Evolutionary conservation across 768 basidiomycete genomes (phyloP).

Genomic region (Auriscalpium orientale): DNA sequence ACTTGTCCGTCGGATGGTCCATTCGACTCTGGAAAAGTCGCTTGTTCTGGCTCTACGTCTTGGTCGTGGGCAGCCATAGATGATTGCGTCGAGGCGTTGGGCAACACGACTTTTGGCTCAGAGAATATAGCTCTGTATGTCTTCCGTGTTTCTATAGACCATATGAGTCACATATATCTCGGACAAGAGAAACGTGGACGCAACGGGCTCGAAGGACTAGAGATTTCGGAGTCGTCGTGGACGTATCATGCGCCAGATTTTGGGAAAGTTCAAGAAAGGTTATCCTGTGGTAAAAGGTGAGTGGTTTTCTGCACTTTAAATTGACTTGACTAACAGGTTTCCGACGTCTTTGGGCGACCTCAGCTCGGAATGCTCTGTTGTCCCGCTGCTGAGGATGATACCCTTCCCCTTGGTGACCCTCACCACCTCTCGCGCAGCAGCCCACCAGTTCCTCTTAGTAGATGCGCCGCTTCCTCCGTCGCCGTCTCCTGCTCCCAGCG

Average conservation of each 20-base stretch:
- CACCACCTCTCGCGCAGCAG: slow-evolving; percentile 63
- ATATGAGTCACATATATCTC: not conserved
- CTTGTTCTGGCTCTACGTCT: not conserved
- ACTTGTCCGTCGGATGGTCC: not conserved
- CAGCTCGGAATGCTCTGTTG: slow-evolving; percentile 49
- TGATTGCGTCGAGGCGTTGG: slow-evolving; percentile 16
- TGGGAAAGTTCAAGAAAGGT: slow-evolving; percentile 61
- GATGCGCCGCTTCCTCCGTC: slow-evolving; percentile 44
- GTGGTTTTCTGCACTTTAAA: not conserved
- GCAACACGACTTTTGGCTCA: slow-evolving; percentile 61
- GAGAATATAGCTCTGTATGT: slow-evolving; percentile 77
- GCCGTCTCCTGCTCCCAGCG: slow-evolving; percentile 55
- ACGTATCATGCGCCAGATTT: slow-evolving; percentile 57
- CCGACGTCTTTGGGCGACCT: slow-evolving; percentile 66
- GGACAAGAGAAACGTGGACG: not conserved
- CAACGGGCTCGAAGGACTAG: slow-evolving; percentile 67
- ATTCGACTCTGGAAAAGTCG: not conserved
- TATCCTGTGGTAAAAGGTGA: slow-evolving; percentile 34
- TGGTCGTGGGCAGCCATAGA: not conserved
- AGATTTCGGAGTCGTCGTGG: slow-evolving; percentile 55
- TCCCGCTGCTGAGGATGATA: slow-evolving; percentile 65
- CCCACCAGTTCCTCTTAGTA: slow-evolving; percentile 82
- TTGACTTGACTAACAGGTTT: slow-evolving; percentile 52
- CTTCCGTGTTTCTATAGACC: slow-evolving; percentile 59
- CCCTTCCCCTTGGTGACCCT: slow-evolving; percentile 79